Evolutionary conservation across 2,329 filamentous ascomycete species (phyloP), one percentile per base, ranked within the genome.

Genomic region (Ophiostoma piceae): DNA sequence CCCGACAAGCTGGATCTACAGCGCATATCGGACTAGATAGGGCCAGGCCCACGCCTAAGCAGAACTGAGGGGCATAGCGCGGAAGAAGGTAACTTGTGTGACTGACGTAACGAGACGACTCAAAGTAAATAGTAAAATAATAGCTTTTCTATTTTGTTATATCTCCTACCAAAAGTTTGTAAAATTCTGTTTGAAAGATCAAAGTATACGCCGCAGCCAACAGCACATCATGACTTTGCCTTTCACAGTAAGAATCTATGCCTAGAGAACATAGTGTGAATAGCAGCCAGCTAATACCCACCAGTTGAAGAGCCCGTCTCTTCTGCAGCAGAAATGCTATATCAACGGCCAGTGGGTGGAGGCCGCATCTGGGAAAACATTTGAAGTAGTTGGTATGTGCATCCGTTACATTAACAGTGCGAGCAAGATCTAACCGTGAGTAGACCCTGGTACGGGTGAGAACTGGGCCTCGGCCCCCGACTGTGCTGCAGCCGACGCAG

Each of bases 401-500:
- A 11, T 54, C 47, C 9, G 19, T 22, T 14, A 22, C 12, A 5
- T 43, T 3, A 16, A 5, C 12, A 43, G 14, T 14, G 14, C 41
- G 16, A 54, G 22, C 47, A 60, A 32, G 22, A 8, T 26, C 54
- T 57, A 57, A 57, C 22, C 16, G 16, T 26, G 54, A 11, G 4
- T 62, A 62, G 57, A 66, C 35, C 64, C 64, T 37, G 64, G 64
- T 1, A 43, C 64, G 19, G 64, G 64, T 8, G 7, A 47, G 37
- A 14, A 3, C 3, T 66, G 64, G 64, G 64, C 35, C 5, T 19
- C 62, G 3, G 62, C 62, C 14, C 32, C 62, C 8, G 62, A 65
- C 62, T 66, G 64, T 43, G n/a, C 64, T 76, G 6, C 35, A 11
- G 37, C 26, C 12, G 81, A 82, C 39, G 77, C 81, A 37, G 77